These are phyloP conservation scores for Cladosporium austrohemisphaericum DNA, from an alignment of 2,329 filamentous ascomycete species.

Conservation along the genomic window DNA sequence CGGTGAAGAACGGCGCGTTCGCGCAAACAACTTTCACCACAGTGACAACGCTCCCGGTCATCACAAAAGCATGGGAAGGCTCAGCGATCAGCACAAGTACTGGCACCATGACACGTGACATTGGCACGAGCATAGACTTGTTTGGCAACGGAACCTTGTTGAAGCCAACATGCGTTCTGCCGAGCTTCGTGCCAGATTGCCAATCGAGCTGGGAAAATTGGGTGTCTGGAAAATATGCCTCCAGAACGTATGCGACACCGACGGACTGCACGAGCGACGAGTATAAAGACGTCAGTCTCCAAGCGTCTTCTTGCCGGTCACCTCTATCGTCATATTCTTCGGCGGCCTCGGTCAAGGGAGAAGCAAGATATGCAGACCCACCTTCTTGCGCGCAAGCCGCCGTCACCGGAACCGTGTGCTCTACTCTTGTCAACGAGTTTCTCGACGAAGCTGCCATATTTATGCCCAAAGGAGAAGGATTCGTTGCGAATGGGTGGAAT, in stretches of 20 bases:
- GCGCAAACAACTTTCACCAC: background rate
- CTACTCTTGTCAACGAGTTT: background rate
- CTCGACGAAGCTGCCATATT: too few species aligned
- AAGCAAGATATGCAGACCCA: too few species aligned
- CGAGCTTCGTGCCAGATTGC: background rate
- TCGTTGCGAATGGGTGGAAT: background rate
- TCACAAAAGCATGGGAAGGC: too few species aligned
- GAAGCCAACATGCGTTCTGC: background rate
- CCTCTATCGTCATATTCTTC: too few species aligned
- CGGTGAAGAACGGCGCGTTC: background rate
- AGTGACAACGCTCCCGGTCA: background rate
- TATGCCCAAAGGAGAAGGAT: background rate
- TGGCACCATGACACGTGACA: background rate
- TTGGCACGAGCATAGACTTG: background rate
- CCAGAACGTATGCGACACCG: background rate
- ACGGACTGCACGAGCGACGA: background rate
- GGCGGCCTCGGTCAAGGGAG: too few species aligned
- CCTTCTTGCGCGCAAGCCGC: slow-evolving; percentile 8
- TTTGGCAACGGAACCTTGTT: background rate
- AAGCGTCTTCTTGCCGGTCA: background rate
- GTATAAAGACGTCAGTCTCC: background rate
- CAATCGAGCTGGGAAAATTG: slow-evolving; percentile 7
- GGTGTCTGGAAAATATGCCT: background rate
- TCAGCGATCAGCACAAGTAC: background rate
- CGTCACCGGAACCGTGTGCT: background rate